phyloP scores from a whole-genome alignment of 2,329 filamentous ascomycete species.

The Cladobotryum protrusum region DNA sequence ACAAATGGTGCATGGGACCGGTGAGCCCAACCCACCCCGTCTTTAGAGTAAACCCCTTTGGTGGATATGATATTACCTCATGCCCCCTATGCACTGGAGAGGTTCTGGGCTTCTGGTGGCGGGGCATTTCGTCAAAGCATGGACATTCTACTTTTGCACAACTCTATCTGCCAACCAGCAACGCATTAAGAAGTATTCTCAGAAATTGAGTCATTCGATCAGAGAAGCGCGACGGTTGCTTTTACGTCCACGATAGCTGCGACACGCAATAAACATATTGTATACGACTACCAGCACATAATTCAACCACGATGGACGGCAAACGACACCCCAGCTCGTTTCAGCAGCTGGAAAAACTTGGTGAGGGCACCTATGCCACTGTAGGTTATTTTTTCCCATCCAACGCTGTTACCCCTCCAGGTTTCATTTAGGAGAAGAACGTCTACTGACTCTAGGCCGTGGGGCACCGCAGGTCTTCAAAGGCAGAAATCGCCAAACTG shows the following conservation, averaged over 20 bases:
- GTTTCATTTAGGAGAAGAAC: not conserved
- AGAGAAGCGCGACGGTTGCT: no score
- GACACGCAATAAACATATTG: no score
- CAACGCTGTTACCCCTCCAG: not conserved
- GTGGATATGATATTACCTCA: not conserved
- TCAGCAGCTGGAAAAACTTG: constrained; percentile 98
- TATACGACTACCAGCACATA: no score
- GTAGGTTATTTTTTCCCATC: constrained; percentile 46
- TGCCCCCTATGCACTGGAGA: not conserved
- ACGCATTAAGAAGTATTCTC: not conserved
- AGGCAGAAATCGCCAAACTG: constrained; percentile 92
- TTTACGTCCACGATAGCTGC: no score
- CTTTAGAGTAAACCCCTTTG: not conserved
- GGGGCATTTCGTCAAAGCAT: constrained; percentile 5
- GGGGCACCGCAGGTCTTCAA: constrained; percentile 76
- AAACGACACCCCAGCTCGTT: constrained; percentile 93
- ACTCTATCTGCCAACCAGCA: not conserved
- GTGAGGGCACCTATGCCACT: constrained; percentile 97
- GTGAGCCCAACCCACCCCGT: not conserved
- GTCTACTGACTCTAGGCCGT: not conserved
- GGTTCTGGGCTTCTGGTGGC: constrained; percentile 1
- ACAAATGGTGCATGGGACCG: not conserved
- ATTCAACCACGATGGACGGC: constrained; percentile 64
- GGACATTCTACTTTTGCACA: not conserved
- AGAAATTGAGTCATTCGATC: not conserved